Evolutionary conservation across 2,329 filamentous ascomycete genomes (phyloP), one percentile per base, ranked within the genome.

Genomic region (Mariannaea elegans): DNA sequence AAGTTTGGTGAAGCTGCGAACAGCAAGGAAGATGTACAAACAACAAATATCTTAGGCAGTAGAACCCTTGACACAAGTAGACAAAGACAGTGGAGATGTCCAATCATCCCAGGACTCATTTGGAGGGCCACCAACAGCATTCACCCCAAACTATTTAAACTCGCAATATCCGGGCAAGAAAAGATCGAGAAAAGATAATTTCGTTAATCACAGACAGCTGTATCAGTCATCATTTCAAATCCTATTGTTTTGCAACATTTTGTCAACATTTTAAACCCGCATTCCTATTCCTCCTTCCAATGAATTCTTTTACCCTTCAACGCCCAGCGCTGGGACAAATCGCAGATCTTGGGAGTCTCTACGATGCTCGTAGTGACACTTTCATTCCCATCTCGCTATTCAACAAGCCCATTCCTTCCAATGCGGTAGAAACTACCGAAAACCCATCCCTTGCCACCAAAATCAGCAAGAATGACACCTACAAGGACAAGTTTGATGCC

Each of bases 291-390:
- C n/a, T n/a, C n/a, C n/a, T n/a, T n/a, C n/a, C n/a, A 31, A 42
- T 51, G 48, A 24, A 4, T 4, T 41, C 36, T 13, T 9, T 7
- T 19, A 12, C 19, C 36, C 23, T 39, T 10, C 19, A 51, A 29
- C 48, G 36, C 16, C 48, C 48, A 16, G 21, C 48, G n/a, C 36
- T 51, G 13, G 48, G 48, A n/a, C 36, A 42, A 13, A 13, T 51
- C 14, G 36, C 48, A 7, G 3, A 34, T 10, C 34, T 51, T 7
- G 48, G 48, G 19, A 42, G 23, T 42, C 48, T 51, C 36, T 51
- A 51, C 12, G 48, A 51, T 42, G 48, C 48, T 32, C 34, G 48
- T 2, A 51, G 21, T 6, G 48, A 51, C 14, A 5, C 23, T 9
- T 51, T 51, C 48, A 5, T 51, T 6, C 18, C 48, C 6, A 31